phyloP scores from a whole-genome alignment of 768 basidiomycete genomes.

The Macrolepiota dolichaula region DNA sequence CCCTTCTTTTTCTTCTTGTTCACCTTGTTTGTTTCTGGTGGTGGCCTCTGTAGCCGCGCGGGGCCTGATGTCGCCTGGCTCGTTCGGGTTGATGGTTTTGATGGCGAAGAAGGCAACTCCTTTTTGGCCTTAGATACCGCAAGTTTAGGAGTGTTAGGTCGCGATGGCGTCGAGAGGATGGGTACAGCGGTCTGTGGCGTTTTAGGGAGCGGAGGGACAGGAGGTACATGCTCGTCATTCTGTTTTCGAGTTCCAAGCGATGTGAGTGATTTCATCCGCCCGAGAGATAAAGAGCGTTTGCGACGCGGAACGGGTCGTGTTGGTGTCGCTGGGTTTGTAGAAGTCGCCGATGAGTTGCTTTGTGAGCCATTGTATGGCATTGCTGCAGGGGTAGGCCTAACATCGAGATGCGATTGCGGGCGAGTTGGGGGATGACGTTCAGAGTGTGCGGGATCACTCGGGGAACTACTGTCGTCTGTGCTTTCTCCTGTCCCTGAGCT shows the following conservation, averaged over 20 bases:
- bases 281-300: slow-evolving; percentile 44
- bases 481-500: slow-evolving; percentile 24
- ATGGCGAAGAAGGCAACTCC: slow-evolving; percentile 15
- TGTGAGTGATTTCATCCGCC: slow-evolving; percentile 43
- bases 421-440: slow-evolving; percentile 9
- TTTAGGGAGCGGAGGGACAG: slow-evolving; percentile 40
- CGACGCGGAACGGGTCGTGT: slow-evolving; percentile 18
- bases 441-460: background rate
- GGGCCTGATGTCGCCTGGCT: background rate
- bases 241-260: slow-evolving; percentile 12
- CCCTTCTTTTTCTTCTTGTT: slow-evolving; percentile 40
- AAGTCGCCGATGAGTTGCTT: slow-evolving; percentile 4
- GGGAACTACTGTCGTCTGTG: slow-evolving; percentile 14
- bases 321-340: slow-evolving; percentile 9
- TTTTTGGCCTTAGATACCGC: background rate
- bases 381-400: slow-evolving; percentile 8
- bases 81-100: slow-evolving; percentile 2
- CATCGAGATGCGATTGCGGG: slow-evolving; percentile 5
- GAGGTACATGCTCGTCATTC: slow-evolving; percentile 31
- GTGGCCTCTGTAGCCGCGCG: background rate
- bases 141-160: slow-evolving; percentile 24
- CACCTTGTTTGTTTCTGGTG: slow-evolving; percentile 20
- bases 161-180: slow-evolving; percentile 14
- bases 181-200: slow-evolving; percentile 9
- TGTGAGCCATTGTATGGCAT: background rate